A percentile compares a stretch with the other conserved stretches of the same genome.
Evolutionary conservation across 2,329 filamentous ascomycete genomes (phyloP).

Genomic region (Corynespora cassiicola): DNA sequence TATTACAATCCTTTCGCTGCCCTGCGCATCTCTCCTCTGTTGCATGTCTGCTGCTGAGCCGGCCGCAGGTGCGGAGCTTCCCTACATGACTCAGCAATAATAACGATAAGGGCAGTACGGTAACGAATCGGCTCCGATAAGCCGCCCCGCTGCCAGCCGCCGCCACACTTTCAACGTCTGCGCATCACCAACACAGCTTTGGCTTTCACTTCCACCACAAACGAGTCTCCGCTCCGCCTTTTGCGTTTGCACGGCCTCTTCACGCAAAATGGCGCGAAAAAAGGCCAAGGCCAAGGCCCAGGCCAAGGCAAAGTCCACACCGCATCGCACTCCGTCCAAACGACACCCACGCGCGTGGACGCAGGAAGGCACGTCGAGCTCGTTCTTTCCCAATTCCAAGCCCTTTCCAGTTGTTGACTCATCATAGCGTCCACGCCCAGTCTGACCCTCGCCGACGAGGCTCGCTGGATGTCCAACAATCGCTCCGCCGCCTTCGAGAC

Average conservation of each 20-base stretch:
- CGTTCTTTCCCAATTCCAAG: slow-evolving; percentile 8
- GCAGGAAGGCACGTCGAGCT: slow-evolving; percentile 24
- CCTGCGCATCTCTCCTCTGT: too few relatives aligned
- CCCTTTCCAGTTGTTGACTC: slow-evolving; percentile 22
- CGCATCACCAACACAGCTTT: too few relatives aligned
- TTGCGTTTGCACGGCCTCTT: slow-evolving; percentile 10
- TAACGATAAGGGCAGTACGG: too few relatives aligned
- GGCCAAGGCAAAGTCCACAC: slow-evolving; percentile 16
- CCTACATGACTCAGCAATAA: too few relatives aligned
- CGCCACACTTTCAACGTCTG: too few relatives aligned
- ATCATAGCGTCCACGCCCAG: slow-evolving; percentile 13
- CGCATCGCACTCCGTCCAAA: slow-evolving; percentile 22
- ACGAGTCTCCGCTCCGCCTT: neutral
- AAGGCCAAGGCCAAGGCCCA: slow-evolving; percentile 36
- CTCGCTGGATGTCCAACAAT: slow-evolving; percentile 62
- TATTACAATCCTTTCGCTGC: too few relatives aligned
- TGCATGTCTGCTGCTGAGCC: too few relatives aligned
- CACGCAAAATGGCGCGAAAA: slow-evolving; percentile 29
- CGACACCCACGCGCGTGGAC: slow-evolving; percentile 9
- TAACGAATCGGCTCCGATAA: too few relatives aligned
- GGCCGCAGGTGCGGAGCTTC: too few relatives aligned
- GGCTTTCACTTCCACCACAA: too few relatives aligned
- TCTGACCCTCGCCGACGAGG: slow-evolving; percentile 64
- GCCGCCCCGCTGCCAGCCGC: too few relatives aligned
- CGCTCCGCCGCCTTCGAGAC: slow-evolving; percentile 53